These are phyloP conservation scores for Periglandula ipomoeae DNA, from an alignment of 2,329 filamentous ascomycete species.

Conservation along the genomic window DNA sequence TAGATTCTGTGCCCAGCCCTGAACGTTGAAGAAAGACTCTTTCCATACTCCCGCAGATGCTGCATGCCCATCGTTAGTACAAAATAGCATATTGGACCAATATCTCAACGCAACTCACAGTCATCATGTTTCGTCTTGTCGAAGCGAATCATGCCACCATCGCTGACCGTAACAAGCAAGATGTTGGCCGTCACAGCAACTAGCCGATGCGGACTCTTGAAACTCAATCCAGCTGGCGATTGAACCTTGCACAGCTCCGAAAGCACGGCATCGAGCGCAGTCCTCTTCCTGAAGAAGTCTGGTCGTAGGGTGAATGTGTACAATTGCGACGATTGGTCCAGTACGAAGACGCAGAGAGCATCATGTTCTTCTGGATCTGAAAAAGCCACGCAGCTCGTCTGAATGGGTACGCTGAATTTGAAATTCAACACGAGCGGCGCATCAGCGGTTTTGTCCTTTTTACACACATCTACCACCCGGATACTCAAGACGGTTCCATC, in stretches of 20 bases:
- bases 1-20: slow-evolving; percentile 60
- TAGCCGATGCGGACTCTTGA: slow-evolving; percentile 73
- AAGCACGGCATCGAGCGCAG: slow-evolving; percentile 63
- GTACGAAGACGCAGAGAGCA: slow-evolving; percentile 66
- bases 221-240: slow-evolving; percentile 61
- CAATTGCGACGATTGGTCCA: slow-evolving; percentile 70
- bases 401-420: slow-evolving; percentile 63
- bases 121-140: slow-evolving; percentile 46
- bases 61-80: slow-evolving; percentile 7
- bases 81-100: not conserved
- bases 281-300: slow-evolving; percentile 67
- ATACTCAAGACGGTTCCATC: slow-evolving; percentile 73
- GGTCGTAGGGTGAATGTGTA: slow-evolving; percentile 77
- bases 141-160: slow-evolving; percentile 66
- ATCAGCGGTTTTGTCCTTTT: slow-evolving; percentile 54
- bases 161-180: slow-evolving; percentile 70
- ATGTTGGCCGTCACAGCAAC: slow-evolving; percentile 64
- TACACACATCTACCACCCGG: slow-evolving; percentile 72
- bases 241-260: slow-evolving; percentile 68
- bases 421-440: slow-evolving; percentile 69
- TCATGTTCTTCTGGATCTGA: slow-evolving; percentile 73
- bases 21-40: slow-evolving; percentile 64
- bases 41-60: slow-evolving; percentile 43
- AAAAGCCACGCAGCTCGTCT: slow-evolving; percentile 70
- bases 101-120: slow-evolving; percentile 28